A percentile compares a stretch with the other conserved stretches of the same genome.
Conservation (phyloP, 2,329 filamentous ascomycete species). For the Fusarium pininemorale region DNA sequence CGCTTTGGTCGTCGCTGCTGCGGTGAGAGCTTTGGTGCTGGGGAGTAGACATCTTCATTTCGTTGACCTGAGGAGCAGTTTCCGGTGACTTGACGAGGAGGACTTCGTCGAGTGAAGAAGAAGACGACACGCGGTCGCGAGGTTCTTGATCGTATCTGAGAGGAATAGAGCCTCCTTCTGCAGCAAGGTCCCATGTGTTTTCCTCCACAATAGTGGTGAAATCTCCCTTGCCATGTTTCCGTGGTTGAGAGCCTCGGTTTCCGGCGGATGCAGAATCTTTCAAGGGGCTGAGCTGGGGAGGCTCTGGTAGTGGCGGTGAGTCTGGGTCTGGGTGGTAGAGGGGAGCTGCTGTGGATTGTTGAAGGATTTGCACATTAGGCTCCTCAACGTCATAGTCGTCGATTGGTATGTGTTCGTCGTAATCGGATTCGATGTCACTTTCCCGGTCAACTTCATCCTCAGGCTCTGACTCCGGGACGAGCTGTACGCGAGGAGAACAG, state of each 20-base stretch:
- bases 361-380: slow-evolving; percentile 56
- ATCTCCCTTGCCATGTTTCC: slow-evolving; percentile 49
- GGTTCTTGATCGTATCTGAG: slow-evolving; percentile 2
- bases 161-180: slow-evolving; percentile 30
- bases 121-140: slow-evolving; percentile 42
- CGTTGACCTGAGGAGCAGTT: slow-evolving; percentile 9
- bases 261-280: slow-evolving; percentile 61
- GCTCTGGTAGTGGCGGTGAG: slow-evolving; percentile 58
- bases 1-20: slow-evolving; percentile 22
- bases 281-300: slow-evolving; percentile 61
- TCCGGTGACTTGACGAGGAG: slow-evolving; percentile 43
- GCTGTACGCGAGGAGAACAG: slow-evolving; percentile 24
- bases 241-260: slow-evolving; percentile 52
- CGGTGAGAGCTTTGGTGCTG: slow-evolving; percentile 28
- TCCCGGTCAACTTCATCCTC: slow-evolving; percentile 40
- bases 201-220: slow-evolving; percentile 60
- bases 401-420: slow-evolving; percentile 56
- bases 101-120: slow-evolving; percentile 48
- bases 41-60: slow-evolving; percentile 26
- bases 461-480: slow-evolving; percentile 31
- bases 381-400: slow-evolving; percentile 55
- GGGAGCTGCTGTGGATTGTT: slow-evolving; percentile 52
- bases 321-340: slow-evolving; percentile 44
- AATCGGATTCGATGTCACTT: slow-evolving; percentile 53
- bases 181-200: slow-evolving; percentile 54